A percentile compares a stretch with the other conserved stretches of the same genome.
Conservation (phyloP, 371 early-diverging fungal genomes). For the Massospora cicadina region DNA sequence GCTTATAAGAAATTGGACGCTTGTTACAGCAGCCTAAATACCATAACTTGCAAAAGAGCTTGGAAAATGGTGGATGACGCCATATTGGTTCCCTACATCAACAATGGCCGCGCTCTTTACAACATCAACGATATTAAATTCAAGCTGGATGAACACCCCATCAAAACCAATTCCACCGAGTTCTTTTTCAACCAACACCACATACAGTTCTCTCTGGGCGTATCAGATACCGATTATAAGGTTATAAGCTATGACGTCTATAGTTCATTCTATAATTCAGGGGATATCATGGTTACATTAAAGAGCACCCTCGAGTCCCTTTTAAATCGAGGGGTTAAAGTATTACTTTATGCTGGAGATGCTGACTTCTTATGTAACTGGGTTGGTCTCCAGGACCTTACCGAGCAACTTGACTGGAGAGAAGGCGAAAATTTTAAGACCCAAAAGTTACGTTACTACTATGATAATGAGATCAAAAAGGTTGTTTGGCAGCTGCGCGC, state of each 20-base stretch:
- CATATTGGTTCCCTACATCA: slow-evolving; percentile 35
- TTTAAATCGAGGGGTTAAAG: slow-evolving; percentile 49
- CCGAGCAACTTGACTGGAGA: slow-evolving; percentile 57
- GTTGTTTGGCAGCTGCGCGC: neutral
- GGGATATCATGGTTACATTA: neutral
- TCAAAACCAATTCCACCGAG: neutral
- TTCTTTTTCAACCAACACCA: neutral
- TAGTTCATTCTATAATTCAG: neutral
- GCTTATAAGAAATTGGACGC: slow-evolving; percentile 26
- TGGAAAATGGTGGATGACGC: slow-evolving; percentile 69
- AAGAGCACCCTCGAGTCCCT: slow-evolving; percentile 13
- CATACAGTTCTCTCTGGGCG: neutral
- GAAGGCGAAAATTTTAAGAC: slow-evolving; percentile 17
- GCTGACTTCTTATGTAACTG: slow-evolving; percentile 77
- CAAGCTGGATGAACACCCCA: neutral
- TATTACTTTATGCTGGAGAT: slow-evolving; percentile 81
- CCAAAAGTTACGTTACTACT: neutral
- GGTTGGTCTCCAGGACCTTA: slow-evolving; percentile 88
- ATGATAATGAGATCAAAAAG: neutral
- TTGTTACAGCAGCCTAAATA: slow-evolving; percentile 60
- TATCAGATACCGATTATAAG: neutral
- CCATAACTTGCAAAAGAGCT: slow-evolving; percentile 64
- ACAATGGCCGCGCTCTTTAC: slow-evolving; percentile 53
- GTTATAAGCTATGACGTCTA: neutral
- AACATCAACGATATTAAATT: slow-evolving; percentile 43